Evolutionary conservation across 495 filamentous ascomycete genomes (phyloP).

Genomic region (Neurospora sublineolata): DNA sequence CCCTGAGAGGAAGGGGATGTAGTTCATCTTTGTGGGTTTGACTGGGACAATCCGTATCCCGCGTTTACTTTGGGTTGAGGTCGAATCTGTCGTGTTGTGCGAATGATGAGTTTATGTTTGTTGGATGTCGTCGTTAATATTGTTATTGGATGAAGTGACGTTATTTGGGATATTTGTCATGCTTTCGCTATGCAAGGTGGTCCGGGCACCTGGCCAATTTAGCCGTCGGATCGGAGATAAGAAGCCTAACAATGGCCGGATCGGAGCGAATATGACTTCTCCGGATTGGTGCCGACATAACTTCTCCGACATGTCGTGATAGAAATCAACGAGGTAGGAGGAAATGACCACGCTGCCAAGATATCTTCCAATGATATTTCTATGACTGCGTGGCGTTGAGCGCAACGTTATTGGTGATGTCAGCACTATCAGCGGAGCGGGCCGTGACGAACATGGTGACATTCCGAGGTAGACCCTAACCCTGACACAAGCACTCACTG

Average conservation of each 20-base stretch:
- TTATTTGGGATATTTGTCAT: background rate
- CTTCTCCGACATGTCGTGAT: background rate
- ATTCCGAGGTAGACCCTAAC: background rate
- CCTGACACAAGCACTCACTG: background rate
- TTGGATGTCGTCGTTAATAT: background rate
- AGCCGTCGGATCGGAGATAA: background rate
- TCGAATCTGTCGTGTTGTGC: background rate
- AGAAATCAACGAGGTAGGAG: background rate
- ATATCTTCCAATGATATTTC: background rate
- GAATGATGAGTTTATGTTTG: background rate
- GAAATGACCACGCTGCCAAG: background rate
- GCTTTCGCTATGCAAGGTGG: background rate
- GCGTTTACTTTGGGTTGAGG: accelerated
- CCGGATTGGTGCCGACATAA: background rate
- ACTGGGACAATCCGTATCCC: background rate
- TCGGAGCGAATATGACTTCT: background rate
- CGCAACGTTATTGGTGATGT: background rate
- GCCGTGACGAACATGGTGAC: background rate
- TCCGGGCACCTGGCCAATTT: background rate
- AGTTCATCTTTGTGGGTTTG: background rate
- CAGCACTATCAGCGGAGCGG: background rate
- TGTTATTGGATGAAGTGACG: background rate
- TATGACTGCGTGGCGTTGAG: background rate
- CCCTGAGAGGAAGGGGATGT: conserved; percentile 1
- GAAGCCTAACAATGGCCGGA: background rate